These are phyloP conservation scores for Trichosanthes cucumerina DNA, from an alignment of 306 rosid species.

Conservation along the genomic window DNA sequence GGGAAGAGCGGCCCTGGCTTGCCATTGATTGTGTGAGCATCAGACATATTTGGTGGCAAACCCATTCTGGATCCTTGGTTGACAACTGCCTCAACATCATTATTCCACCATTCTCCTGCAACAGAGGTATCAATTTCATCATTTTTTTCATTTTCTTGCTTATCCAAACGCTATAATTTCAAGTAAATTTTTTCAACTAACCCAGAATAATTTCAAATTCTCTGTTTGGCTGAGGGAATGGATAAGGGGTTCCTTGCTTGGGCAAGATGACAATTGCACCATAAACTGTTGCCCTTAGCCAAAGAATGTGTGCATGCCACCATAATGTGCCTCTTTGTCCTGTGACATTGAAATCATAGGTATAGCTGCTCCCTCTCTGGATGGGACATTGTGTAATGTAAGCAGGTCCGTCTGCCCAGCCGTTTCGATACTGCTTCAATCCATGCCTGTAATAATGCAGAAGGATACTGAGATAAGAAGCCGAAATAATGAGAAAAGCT, in stretches of 20 bases:
- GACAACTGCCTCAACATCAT: constrained; percentile 59
- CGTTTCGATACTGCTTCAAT: constrained; percentile 62
- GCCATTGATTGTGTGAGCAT: constrained; percentile 88
- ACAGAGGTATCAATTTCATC: neutral
- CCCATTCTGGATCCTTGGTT: constrained; percentile 62
- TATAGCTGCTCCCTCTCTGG: constrained; percentile 51
- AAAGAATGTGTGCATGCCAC: constrained; percentile 89
- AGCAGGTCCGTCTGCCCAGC: constrained; percentile 88
- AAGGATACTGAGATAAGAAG: neutral
- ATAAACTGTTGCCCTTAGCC: constrained; percentile 80
- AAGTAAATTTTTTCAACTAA: constrained; percentile 9
- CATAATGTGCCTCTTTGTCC: constrained; percentile 77
- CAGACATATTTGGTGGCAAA: constrained; percentile 74
- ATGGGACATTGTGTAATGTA: constrained; percentile 76
- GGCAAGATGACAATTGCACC: constrained; percentile 86
- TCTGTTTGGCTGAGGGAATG: constrained; percentile 55
- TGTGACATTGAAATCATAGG: constrained; percentile 66
- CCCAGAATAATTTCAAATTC: constrained; percentile 55
- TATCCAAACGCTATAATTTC: neutral
- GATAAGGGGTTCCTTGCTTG: constrained; percentile 49
- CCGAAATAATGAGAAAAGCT: neutral
- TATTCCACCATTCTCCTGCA: constrained; percentile 81
- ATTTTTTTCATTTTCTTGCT: neutral
- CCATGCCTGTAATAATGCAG: constrained; percentile 45
- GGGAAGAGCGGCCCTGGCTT: constrained; percentile 93